A percentile compares a stretch with the other conserved stretches of the same genome.
phyloP scores from a whole-genome alignment of 108 stramenopile species.

The Cyclotella choctawhatcheeana region DNA sequence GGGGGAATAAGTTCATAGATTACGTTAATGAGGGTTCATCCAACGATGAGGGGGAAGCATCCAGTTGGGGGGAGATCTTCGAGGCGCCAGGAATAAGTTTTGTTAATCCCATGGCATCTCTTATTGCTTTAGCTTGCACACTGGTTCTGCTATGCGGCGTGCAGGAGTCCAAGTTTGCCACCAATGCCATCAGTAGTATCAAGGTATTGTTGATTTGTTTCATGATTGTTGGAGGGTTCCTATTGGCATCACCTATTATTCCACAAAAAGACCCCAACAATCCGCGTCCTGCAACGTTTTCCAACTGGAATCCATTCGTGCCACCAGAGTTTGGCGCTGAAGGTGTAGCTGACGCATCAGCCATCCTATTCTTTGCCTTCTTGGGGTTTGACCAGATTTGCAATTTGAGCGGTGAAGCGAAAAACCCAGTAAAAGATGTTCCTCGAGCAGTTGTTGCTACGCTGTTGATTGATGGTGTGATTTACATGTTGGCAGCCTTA shows the following conservation, averaged over 20 bases:
- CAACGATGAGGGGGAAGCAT: constrained; percentile 21
- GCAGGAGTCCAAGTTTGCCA: constrained; percentile 69
- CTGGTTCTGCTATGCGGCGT: constrained; percentile 51
- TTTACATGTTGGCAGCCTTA: constrained; percentile 77
- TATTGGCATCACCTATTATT: constrained; percentile 27
- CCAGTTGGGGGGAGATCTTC: too few species aligned
- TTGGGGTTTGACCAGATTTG: constrained; percentile 91
- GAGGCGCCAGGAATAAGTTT: constrained; percentile 56
- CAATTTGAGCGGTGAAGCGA: constrained; percentile 79
- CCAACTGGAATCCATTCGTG: constrained; percentile 42
- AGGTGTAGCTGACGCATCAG: constrained; percentile 51
- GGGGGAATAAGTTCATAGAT: constrained; percentile 91
- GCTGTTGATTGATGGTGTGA: constrained; percentile 61
- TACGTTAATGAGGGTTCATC: constrained; percentile 59
- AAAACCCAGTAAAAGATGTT: constrained; percentile 74
- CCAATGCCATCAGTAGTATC: constrained; percentile 80
- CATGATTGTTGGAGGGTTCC: constrained; percentile 88
- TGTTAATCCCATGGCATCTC: constrained; percentile 56
- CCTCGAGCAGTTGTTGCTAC: constrained; percentile 80
- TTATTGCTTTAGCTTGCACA: constrained; percentile 43
- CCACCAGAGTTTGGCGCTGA: constrained; percentile 48
- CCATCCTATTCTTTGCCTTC: constrained; percentile 84
- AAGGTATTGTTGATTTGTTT: constrained; percentile 84
- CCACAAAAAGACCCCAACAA: constrained; percentile 9
- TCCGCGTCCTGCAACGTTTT: constrained; percentile 36